Evolutionary conservation across 2,329 filamentous ascomycete genomes (phyloP), one percentile per base, ranked within the genome.

Genomic region (Alternaria sp.): DNA sequence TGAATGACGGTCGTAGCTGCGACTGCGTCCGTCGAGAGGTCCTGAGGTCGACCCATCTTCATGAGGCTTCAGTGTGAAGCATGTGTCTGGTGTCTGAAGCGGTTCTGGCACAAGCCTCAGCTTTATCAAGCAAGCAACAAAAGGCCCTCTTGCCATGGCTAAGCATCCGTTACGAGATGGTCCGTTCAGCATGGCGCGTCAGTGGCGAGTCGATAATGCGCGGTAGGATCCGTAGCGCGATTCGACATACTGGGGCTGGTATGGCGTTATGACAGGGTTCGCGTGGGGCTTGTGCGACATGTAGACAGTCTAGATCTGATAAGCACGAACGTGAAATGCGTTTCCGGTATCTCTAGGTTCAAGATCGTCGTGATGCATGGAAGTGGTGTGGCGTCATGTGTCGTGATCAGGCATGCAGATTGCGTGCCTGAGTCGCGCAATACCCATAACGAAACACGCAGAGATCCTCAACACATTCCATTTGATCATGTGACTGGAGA

Each of bases 231-330:
- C 47, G 26, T 53, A 49, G 54, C 37, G 60, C 33, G 20, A 58
- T 50, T 51, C 47, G 60, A 58, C 54, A 61, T 61, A 53, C 60
- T 58, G 55, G 60, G 26, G 55, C 15, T n/a, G 20, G 4, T 54
- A 61, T 61, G 55, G 41, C 60, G 60, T 46, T 46, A 61, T 61
- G 60, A 46, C 60, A 58, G 12, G 60, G 51, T 60, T 41, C 26
- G 44, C 9, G 43, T 54, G 30, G 58, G 43, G 37, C 14, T 41
- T 4, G 20, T 41, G 6, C 30, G 15, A 11, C 37, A 14, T 7
- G 53, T 15, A 54, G 51, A 41, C 49, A 47, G 23, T 12, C n/a
- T 49, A 15, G 9, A 15, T n/a, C 6, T 14, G 21, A 49, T 18
- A 21, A 14, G 18, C 15, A 15, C 23, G 15, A n/a, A 20, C 3